Base-by-base conservation (phyloP, 176 grass and related monocot genomes). In the Thalia dealbata region DNA sequence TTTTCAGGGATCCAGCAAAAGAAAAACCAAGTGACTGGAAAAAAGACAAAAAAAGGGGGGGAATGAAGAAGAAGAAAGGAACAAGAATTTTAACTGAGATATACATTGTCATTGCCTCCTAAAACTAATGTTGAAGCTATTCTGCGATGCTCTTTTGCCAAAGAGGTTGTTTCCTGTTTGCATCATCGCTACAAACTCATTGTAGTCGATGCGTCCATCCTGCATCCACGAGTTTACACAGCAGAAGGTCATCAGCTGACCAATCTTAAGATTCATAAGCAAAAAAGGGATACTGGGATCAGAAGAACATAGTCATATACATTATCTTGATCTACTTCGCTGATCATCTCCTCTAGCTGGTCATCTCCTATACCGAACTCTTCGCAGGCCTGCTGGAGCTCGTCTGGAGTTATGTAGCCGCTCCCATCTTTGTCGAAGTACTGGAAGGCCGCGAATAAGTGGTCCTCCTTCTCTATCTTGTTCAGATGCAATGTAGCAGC, bases 261-360 rank as follows among this genome's bases (percentile, higher is more conserved):
- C 26, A 30, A 30, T 12, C 0, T 30, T 6, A 28, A 27, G 25
- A 64, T 64, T 30, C 15, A 64, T 64, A 64, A 64, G 3, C 14
- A 13, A 32, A 6, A 35, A 64, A n/a, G n/a, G 10, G 45, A 64
- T 14, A 32, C 25, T 14, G 32, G 22, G 26, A 63, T 26, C 2
- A 62, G 9, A 14, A 27, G 13, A 30, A 2, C 16, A 32, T 64
- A 30, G 3, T 64, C 32, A 3, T 14, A 32, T 30, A 64, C 62
- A 64, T 64, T 64, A 64, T 64, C 62, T 64, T 64, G 62, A 64
- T 64, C 62, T 30, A 64, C 62, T 64, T 64, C 62, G 0, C 62
- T 64, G 62, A 64, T 64, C 62, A 64, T 64, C 29, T 64, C 62
- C 28, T 64, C 62, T 64, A 64, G 62, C 14, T 64, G 62, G 28